Percentiles rank a stretch among this genome's conserved stretches.
phyloP scores from a whole-genome alignment of 2,329 filamentous ascomycete genomes.

The Diaporthe sp. region DNA sequence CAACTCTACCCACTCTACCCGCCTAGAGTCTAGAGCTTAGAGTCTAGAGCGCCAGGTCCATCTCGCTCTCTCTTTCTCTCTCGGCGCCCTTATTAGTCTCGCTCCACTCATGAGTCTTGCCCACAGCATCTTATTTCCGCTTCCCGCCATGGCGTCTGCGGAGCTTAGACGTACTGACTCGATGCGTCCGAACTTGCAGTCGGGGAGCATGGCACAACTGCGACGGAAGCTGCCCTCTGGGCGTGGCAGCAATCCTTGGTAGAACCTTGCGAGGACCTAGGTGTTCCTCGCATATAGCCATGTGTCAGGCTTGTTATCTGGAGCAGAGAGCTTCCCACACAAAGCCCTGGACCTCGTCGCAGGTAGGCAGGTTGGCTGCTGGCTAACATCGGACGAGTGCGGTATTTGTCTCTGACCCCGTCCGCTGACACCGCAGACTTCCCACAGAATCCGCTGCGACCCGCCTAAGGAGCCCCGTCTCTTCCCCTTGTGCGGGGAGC shows the following conservation, averaged over 20 bases:
- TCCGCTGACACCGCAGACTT: neutral
- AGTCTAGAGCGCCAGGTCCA: neutral
- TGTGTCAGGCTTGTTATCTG: constrained; percentile 12
- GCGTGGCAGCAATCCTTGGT: constrained; percentile 11
- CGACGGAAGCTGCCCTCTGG: constrained; percentile 19
- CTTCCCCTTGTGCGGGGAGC: neutral
- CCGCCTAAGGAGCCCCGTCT: constrained; percentile 2
- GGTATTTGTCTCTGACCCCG: constrained; percentile 1
- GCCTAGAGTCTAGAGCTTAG: neutral
- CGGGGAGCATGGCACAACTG: neutral
- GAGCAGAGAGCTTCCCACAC: neutral
- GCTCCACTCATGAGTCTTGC: neutral
- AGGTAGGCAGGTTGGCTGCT: constrained; percentile 5
- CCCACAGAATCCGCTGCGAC: constrained; percentile 1
- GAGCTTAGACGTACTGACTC: constrained; percentile 6
- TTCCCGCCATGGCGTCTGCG: neutral
- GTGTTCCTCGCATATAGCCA: neutral
- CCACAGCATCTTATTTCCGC: neutral
- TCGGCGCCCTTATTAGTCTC: neutral
- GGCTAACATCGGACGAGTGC: constrained; percentile 17
- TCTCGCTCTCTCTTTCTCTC: constrained; percentile 15
- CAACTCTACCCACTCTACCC: neutral
- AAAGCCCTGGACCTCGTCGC: neutral
- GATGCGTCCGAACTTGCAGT: constrained; percentile 5
- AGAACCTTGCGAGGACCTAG: neutral